Conservation (phyloP, 2,329 filamentous ascomycete species). For the Tolypocladium guangdongense region DNA sequence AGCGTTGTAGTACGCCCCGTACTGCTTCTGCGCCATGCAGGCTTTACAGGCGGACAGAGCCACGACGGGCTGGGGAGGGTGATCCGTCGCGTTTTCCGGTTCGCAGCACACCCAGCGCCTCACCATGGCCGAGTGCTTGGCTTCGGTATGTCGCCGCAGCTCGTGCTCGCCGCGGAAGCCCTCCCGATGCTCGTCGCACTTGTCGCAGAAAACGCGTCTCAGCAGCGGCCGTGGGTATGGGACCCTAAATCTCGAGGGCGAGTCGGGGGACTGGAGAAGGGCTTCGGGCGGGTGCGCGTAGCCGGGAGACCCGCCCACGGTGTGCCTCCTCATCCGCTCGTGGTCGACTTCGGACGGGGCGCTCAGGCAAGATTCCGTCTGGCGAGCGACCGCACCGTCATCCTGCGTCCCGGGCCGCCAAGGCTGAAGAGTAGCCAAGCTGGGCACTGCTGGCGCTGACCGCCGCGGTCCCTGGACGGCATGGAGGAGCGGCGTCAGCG, state of each 20-base stretch:
- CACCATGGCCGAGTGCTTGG: constrained; percentile 43
- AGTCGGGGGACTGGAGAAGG: constrained; percentile 30
- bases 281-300: constrained; percentile 27
- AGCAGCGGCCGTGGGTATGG: constrained; percentile 46
- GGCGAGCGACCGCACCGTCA: constrained; percentile 3
- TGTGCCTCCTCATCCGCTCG: constrained; percentile 26
- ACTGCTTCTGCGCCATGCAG: constrained; percentile 44
- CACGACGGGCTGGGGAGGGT: constrained; percentile 34
- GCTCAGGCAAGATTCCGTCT: neutral
- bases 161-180: constrained; percentile 91
- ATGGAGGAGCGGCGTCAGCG: constrained; percentile 5
- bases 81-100: constrained; percentile 27
- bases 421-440: neutral
- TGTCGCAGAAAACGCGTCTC: constrained; percentile 62
- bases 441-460: constrained; percentile 2
- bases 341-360: constrained; percentile 5
- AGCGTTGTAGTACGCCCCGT: constrained; percentile 49
- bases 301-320: constrained; percentile 34
- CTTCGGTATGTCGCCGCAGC: constrained; percentile 55
- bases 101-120: constrained; percentile 47
- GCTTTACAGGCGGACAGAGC: constrained; percentile 45
- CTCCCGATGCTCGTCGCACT: constrained; percentile 72
- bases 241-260: constrained; percentile 22
- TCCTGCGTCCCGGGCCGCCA: constrained; percentile 7
- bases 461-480: constrained; percentile 2